phyloP scores from a whole-genome alignment of 805 yeast genomes.

The Metschnikowia koreensis region DNA sequence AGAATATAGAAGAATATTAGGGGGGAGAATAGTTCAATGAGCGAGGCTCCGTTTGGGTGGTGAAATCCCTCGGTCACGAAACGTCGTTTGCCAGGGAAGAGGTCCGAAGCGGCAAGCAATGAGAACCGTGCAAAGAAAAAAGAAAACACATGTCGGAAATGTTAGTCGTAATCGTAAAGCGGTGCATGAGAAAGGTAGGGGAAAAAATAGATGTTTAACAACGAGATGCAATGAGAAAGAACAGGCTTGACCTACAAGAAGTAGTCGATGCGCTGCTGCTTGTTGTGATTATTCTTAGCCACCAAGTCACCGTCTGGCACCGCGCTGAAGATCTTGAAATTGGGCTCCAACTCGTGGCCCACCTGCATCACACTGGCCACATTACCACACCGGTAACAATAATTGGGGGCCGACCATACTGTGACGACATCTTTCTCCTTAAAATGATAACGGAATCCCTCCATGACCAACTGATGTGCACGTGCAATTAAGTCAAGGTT shows the following conservation, averaged over 20 bases:
- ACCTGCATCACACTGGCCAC: slow-evolving; percentile 98
- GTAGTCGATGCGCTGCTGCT: slow-evolving; percentile 47
- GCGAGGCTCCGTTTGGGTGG: neutral
- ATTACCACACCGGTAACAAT: slow-evolving; percentile 96
- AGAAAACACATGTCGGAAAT: slow-evolving; percentile 1
- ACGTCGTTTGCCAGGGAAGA: neutral
- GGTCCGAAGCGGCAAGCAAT: neutral
- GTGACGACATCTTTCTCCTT: slow-evolving; percentile 96
- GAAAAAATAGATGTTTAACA: neutral
- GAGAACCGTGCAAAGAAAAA: neutral
- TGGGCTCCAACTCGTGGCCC: slow-evolving; percentile 80
- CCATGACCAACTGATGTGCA: slow-evolving; percentile 98
- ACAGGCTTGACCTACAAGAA: slow-evolving; percentile 33
- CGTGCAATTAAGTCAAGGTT: slow-evolving; percentile 85
- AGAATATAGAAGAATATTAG: neutral
- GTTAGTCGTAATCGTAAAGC: slow-evolving; percentile 4
- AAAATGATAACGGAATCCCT: slow-evolving; percentile 94
- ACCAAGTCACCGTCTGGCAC: slow-evolving; percentile 76
- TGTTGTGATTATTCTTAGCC: slow-evolving; percentile 36
- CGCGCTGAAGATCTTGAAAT: slow-evolving; percentile 91
- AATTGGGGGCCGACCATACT: slow-evolving; percentile 97
- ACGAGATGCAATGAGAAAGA: neutral
- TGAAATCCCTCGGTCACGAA: neutral
- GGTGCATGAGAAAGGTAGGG: neutral
- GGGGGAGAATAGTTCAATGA: neutral